Percentiles rank a stretch among this genome's conserved stretches.
These are phyloP conservation scores for Apophysomyces variabilis DNA, from an alignment of 371 early-diverging fungal species.

Conservation along the genomic window DNA sequence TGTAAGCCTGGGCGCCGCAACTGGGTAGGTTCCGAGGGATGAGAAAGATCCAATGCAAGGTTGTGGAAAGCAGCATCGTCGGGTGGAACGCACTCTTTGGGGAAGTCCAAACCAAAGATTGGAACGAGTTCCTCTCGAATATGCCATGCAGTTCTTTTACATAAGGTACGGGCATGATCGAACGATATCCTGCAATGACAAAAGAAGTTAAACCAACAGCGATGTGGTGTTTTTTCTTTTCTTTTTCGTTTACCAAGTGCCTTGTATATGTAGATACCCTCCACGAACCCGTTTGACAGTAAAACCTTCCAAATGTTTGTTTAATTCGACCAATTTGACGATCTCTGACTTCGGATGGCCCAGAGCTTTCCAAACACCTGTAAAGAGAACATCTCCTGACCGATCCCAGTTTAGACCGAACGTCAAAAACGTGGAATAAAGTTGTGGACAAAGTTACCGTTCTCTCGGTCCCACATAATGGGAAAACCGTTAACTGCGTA, in stretches of 20 bases:
- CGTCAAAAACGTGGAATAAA: not conserved
- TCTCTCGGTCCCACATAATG: constrained; percentile 11
- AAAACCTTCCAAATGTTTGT: not conserved
- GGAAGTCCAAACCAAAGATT: constrained; percentile 5
- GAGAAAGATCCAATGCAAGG: not conserved
- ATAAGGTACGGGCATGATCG: constrained; percentile 2
- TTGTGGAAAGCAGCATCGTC: constrained; percentile 1
- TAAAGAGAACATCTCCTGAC: constrained; percentile 1
- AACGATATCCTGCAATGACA: constrained; percentile 1
- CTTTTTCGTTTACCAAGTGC: constrained; percentile 1
- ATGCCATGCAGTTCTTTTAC: constrained; percentile 4
- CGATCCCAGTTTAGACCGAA: too few species aligned
- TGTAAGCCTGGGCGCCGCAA: not conserved
- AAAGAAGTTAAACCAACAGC: not conserved
- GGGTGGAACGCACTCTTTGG: not conserved
- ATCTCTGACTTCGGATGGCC: constrained; percentile 7
- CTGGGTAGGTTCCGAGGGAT: not conserved
- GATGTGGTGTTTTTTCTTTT: too few species aligned
- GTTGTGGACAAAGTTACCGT: not conserved
- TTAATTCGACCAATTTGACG: constrained; percentile 4
- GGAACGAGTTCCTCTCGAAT: constrained; percentile 6
- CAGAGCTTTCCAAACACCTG: constrained; percentile 6
- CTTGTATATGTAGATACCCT: constrained; percentile 3
- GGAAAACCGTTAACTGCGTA: constrained; percentile 2
- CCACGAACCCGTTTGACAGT: constrained; percentile 5